These are phyloP conservation scores for Pythium sp. DNA, from an alignment of 352 stramenopile genomes.

Conservation along the genomic window DNA sequence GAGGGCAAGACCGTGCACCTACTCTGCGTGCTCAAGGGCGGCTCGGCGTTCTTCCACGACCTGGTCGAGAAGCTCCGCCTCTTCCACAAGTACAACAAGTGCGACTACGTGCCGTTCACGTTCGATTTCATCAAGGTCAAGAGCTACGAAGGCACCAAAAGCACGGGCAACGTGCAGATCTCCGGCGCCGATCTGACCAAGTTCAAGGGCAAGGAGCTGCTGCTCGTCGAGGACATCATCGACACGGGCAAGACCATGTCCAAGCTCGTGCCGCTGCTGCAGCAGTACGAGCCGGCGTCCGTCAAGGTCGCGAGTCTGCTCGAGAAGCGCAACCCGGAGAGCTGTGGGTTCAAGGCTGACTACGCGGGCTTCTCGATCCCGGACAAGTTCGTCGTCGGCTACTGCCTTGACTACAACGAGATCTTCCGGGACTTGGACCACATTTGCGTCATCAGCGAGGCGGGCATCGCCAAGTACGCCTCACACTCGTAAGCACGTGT, in stretches of 20 bases:
- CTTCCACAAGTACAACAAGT: constrained; percentile 88
- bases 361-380: constrained; percentile 97
- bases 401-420: constrained; percentile 98
- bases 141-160: constrained; percentile 92
- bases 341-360: constrained; percentile 89
- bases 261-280: constrained; percentile 87
- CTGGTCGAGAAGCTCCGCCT: constrained; percentile 82
- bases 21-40: constrained; percentile 91
- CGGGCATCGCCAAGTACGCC: constrained; percentile 88
- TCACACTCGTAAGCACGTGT: constrained; percentile 31
- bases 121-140: constrained; percentile 95
- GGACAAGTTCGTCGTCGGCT: constrained; percentile 94
- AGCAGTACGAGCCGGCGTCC: constrained; percentile 74
- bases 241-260: constrained; percentile 95
- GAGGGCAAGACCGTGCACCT: constrained; percentile 88
- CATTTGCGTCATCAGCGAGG: constrained; percentile 94
- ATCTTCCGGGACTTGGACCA: constrained; percentile 94
- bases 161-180: constrained; percentile 91
- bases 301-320: constrained; percentile 91
- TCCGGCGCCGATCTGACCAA: constrained; percentile 81
- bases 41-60: constrained; percentile 88
- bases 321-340: constrained; percentile 91
- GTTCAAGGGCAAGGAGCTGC: constrained; percentile 88
- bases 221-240: constrained; percentile 98
- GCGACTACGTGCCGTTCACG: constrained; percentile 88